Evolutionary conservation across 108 stramenopile genomes (phyloP).

Genomic region (Schizochytrium sp.): DNA sequence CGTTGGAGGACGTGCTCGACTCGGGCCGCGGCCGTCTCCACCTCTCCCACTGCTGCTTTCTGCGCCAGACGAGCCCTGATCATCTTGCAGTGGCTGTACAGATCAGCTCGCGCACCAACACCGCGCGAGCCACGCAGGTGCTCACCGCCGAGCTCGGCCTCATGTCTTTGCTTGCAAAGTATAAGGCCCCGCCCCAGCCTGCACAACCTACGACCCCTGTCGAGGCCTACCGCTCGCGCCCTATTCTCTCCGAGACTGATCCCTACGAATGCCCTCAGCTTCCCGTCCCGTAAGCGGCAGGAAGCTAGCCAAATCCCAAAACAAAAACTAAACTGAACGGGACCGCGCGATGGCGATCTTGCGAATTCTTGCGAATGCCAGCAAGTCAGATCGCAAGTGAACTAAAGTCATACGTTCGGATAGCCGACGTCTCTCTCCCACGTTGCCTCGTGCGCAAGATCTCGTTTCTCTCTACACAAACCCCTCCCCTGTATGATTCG

Average conservation of each 20-base stretch:
- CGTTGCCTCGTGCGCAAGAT: no score
- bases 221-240: neutral
- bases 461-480: no score
- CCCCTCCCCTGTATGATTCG: no score
- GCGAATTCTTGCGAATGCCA: no score
- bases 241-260: neutral
- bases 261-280: neutral
- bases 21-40: neutral
- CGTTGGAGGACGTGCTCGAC: neutral
- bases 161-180: neutral
- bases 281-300: neutral
- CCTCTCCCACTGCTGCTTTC: neutral
- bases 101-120: neutral
- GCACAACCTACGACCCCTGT: neutral
- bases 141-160: neutral
- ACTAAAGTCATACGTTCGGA: no score
- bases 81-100: neutral
- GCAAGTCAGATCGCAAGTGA: no score
- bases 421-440: no score
- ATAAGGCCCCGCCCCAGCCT: neutral
- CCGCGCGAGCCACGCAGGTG: neutral
- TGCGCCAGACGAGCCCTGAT: neutral
- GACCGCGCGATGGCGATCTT: no score
- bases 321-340: no score
- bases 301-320: no score